Percentiles rank a stretch among this genome's conserved stretches.
phyloP scores from a whole-genome alignment of 345 rosid species.

The Gynandropsis gynandra region DNA sequence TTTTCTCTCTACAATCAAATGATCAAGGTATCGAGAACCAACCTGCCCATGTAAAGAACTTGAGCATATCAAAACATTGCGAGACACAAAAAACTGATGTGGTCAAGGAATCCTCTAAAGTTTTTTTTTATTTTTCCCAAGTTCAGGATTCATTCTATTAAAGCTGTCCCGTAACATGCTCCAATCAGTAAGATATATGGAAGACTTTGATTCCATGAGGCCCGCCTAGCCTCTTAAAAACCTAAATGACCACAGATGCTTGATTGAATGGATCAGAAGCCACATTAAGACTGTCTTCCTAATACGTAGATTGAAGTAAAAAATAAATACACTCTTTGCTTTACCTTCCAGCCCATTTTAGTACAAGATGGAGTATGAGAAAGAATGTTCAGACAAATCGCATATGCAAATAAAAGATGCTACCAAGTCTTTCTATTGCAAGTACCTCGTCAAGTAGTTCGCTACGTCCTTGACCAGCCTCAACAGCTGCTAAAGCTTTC shows the following conservation, averaged over 20 bases:
- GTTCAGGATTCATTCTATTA: no score
- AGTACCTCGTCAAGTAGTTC: conserved; percentile 93
- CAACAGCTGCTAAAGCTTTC: conserved; percentile 96
- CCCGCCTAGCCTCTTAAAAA: no score
- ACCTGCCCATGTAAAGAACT: conserved; percentile 47
- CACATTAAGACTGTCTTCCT: neutral
- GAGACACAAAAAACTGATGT: conserved; percentile 2
- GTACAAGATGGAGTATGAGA: neutral
- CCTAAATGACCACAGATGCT: neutral
- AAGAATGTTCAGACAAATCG: neutral
- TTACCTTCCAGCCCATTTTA: neutral
- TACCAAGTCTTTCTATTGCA: conserved; percentile 4
- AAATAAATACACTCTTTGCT: neutral
- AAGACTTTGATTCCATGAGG: no score
- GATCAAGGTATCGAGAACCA: conserved; percentile 97
- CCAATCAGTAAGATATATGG: no score
- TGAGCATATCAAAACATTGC: conserved; percentile 1
- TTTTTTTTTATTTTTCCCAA: no score
- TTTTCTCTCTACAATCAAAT: conserved; percentile 93
- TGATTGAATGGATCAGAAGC: neutral
- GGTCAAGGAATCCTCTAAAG: neutral
- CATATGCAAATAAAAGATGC: conserved; percentile 8
- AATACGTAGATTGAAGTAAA: neutral
- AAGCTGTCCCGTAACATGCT: no score
- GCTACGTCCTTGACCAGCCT: conserved; percentile 89